Percentiles rank a stretch among this genome's conserved stretches.
Conservation (phyloP, 2,329 filamentous ascomycete species). For the Trichoderma sp. region DNA sequence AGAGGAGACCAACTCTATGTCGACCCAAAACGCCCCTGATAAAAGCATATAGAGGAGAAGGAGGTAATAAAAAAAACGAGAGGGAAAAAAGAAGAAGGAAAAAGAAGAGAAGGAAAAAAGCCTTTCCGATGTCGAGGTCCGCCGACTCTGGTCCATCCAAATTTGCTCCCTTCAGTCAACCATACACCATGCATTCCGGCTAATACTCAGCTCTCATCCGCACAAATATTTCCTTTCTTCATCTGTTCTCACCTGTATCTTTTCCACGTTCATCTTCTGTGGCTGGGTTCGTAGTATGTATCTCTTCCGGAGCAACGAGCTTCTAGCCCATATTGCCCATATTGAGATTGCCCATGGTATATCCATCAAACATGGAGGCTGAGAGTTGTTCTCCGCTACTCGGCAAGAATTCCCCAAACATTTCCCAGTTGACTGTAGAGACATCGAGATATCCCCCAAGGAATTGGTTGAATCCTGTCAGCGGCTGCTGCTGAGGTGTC, state of each 20-base stretch:
- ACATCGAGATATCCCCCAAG: conserved; percentile 48
- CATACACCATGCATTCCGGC: background rate
- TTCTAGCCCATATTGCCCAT: conserved; percentile 4
- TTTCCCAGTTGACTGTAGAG: conserved; percentile 48
- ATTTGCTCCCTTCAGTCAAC: background rate
- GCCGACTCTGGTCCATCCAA: background rate
- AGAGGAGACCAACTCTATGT: conserved; percentile 20
- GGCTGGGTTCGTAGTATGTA: background rate
- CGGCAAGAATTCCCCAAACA: conserved; percentile 41
- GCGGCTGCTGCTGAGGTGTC: conserved; percentile 27
- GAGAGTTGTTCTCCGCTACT: conserved; percentile 33
- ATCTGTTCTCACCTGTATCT: background rate
- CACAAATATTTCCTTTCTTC: background rate
- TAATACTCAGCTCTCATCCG: background rate
- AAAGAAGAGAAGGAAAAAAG: background rate
- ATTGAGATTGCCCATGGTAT: conserved; percentile 25
- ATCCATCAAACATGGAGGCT: conserved; percentile 36
- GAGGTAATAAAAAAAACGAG: background rate
- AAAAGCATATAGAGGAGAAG: background rate
- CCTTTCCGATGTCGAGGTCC: background rate
- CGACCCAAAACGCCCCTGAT: background rate
- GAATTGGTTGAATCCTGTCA: conserved; percentile 45
- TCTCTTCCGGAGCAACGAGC: background rate
- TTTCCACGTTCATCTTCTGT: background rate
- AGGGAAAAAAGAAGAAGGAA: background rate